Evolutionary conservation across 2,329 filamentous ascomycete species (phyloP).

Genomic region (Onygenales sp.): DNA sequence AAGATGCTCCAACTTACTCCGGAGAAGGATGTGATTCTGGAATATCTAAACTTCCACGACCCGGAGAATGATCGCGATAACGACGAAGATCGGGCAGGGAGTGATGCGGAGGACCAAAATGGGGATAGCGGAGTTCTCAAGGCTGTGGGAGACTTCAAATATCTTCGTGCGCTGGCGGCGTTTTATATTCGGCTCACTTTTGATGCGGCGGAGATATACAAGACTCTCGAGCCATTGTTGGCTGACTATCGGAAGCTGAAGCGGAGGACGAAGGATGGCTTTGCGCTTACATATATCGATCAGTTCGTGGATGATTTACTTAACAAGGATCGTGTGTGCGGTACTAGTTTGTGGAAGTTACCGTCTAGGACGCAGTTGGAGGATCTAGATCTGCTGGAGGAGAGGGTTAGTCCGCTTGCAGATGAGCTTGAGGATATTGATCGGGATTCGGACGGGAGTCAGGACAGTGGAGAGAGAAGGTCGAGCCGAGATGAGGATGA

Average conservation of each 20-base stretch:
- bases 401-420: slow-evolving; percentile 71
- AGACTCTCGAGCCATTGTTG: slow-evolving; percentile 69
- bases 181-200: slow-evolving; percentile 93
- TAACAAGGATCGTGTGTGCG: slow-evolving; percentile 80
- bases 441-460: slow-evolving; percentile 17
- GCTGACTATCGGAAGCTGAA: slow-evolving; percentile 76
- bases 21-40: slow-evolving; percentile 63
- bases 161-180: slow-evolving; percentile 76
- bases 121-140: slow-evolving; percentile 23
- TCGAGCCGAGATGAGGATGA: slow-evolving; percentile 16
- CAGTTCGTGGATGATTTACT: slow-evolving; percentile 90
- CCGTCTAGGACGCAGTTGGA: slow-evolving; percentile 73
- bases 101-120: slow-evolving; percentile 10
- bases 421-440: slow-evolving; percentile 47
- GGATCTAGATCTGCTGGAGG: slow-evolving; percentile 79
- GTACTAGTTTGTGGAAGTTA: slow-evolving; percentile 86
- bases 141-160: slow-evolving; percentile 49
- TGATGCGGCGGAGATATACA: slow-evolving; percentile 70
- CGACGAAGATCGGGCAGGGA: slow-evolving; percentile 12
- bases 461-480: slow-evolving; percentile 15
- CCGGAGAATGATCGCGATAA: slow-evolving; percentile 48
- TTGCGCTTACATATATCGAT: slow-evolving; percentile 71
- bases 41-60: slow-evolving; percentile 69
- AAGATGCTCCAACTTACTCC: slow-evolving; percentile 87
- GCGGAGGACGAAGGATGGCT: slow-evolving; percentile 63